phyloP scores from a whole-genome alignment of 2,329 filamentous ascomycete genomes.

The Fusarium scirpi region DNA sequence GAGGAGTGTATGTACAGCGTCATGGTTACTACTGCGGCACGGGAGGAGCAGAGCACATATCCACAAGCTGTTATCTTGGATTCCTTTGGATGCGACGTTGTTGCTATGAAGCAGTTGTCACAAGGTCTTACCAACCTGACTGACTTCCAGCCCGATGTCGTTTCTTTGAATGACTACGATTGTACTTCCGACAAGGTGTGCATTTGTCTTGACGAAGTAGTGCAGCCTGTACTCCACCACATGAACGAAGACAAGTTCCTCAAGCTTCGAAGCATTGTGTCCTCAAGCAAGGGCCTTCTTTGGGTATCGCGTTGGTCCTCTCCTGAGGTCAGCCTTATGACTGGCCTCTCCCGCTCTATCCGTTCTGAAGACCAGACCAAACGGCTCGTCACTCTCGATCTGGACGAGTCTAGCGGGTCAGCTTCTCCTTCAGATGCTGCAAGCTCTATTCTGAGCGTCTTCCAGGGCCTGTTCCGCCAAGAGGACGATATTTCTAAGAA shows the following conservation, averaged over 20 bases:
- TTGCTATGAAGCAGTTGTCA: neutral
- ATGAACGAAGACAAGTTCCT: neutral
- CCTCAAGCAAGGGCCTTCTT: neutral
- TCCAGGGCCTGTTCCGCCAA: neutral
- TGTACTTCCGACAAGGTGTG: neutral
- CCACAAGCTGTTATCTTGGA: neutral
- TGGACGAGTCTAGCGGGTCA: neutral
- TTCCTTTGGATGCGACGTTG: neutral
- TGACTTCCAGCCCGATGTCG: neutral
- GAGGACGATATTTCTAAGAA: neutral
- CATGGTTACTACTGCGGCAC: neutral
- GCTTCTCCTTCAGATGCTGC: neutral
- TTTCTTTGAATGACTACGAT: neutral
- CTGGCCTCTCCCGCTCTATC: neutral
- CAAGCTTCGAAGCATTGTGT: neutral
- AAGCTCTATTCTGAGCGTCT: neutral
- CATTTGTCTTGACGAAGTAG: neutral
- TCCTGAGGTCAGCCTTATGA: neutral
- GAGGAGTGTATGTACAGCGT: conserved; percentile 9
- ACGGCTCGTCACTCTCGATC: neutral
- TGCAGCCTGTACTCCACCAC: neutral
- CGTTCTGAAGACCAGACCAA: conserved; percentile 8
- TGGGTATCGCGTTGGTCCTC: neutral
- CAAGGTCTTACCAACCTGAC: neutral
- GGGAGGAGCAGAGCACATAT: neutral